Evolutionary conservation across 2,329 filamentous ascomycete species (phyloP), one percentile per base, ranked within the genome.

Genomic region (Pseudonectria buxi): DNA sequence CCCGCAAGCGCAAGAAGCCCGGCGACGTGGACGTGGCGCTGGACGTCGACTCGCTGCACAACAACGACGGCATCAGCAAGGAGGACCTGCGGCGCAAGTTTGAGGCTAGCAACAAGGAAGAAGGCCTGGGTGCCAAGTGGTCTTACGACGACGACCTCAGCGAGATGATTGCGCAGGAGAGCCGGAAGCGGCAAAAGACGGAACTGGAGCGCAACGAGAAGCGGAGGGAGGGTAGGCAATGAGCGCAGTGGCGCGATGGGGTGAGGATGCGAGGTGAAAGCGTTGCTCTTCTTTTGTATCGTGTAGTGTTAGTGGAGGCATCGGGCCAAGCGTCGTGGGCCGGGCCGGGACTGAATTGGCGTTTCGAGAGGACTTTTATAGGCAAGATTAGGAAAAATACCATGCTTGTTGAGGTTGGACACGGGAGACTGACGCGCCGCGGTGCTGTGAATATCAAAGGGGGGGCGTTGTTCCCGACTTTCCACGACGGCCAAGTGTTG

Each of bases 111-210:
- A 76, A 62, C 54, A 71, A 67, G 39, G 74, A 81, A 45, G 83
- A 84, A 56, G 78, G 80, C 13, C 59, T 74, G 15, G 80, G 81
- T 25, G 76, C 78, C 14, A 74, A 79, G 51, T 87, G 82, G 76
- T 76, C 78, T 39, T 71, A 74, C 62, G 86, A 94, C 58, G 90
- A 96, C 50, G 90, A 95, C 56, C 64, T 98, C 37, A 90, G 82
- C 52, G 86, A 95, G 54, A 94, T 98, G 86, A 95, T 98, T 66
- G 87, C 87, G 10, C 82, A 86, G 53, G 92, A 96, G 66, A 87
- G 81, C 55, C 76, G 87, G 46, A 96, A 96, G 74, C 76, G 88
- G 57, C 75, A 89, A 58, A 94, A 89, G 74, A 78, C 84, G 46
- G 89, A 95, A 50, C 81, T 86, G 59, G 87, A 94, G 62, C 79